phyloP scores from a whole-genome alignment of 768 basidiomycete species.

The Mycena rosella region DNA sequence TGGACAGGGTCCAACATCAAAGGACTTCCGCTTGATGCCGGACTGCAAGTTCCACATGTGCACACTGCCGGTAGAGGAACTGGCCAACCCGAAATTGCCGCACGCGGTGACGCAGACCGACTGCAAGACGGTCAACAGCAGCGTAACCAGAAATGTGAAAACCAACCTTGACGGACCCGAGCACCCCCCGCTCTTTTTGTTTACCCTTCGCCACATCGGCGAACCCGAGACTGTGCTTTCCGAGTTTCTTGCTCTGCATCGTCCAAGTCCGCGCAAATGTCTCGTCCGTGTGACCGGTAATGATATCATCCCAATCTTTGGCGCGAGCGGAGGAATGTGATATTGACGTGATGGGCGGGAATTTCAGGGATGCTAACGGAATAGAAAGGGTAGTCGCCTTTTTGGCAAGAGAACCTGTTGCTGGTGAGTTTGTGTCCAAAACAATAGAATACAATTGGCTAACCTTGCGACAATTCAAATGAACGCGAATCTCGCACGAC shows the following conservation, averaged over 20 bases:
- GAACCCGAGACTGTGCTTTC: constrained; percentile 79
- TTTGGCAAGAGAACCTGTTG: constrained; percentile 83
- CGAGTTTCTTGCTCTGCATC: constrained; percentile 83
- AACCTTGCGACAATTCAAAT: constrained; percentile 95
- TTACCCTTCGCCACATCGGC: constrained; percentile 64
- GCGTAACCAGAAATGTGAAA: not conserved
- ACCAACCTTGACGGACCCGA: constrained; percentile 80
- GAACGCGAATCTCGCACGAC: constrained; percentile 96
- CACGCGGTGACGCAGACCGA: constrained; percentile 93
- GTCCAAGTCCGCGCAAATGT: constrained; percentile 89
- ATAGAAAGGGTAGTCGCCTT: constrained; percentile 85
- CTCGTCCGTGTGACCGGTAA: constrained; percentile 92
- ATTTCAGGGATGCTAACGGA: constrained; percentile 85
- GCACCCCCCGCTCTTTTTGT: constrained; percentile 53
- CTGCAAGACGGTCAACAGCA: constrained; percentile 49
- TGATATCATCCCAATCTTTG: constrained; percentile 98
- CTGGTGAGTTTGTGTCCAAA: not conserved
- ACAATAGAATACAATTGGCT: not conserved
- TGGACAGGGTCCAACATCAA: constrained; percentile 75
- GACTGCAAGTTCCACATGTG: constrained; percentile 98
- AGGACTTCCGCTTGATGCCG: constrained; percentile 85
- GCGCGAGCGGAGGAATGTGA: constrained; percentile 84
- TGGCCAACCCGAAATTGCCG: constrained; percentile 93
- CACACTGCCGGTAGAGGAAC: constrained; percentile 84
- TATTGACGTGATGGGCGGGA: constrained; percentile 82